Evolutionary conservation across 2,329 filamentous ascomycete species (phyloP).

Genomic region (Metarhizium humberi): DNA sequence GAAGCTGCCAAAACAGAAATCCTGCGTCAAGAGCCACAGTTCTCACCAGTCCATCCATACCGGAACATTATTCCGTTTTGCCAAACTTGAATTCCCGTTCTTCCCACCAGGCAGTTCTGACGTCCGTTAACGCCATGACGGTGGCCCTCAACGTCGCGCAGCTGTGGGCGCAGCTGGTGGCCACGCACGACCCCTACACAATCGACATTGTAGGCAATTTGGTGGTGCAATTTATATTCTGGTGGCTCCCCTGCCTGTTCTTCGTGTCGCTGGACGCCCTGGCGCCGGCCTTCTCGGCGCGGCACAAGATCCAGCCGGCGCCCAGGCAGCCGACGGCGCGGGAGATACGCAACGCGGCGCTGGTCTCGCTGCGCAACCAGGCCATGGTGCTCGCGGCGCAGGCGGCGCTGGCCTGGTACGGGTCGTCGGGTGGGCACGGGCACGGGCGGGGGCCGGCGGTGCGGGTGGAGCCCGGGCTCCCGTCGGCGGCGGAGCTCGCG

Average conservation of each 20-base stretch:
- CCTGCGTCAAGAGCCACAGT: no score
- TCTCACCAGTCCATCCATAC: no score
- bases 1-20: no score
- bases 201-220: constrained; percentile 33
- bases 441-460: constrained; percentile 21
- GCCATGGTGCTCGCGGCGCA: constrained; percentile 19
- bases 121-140: no score
- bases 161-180: constrained; percentile 14
- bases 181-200: constrained; percentile 16
- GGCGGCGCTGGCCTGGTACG: constrained; percentile 17
- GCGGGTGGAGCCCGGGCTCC: constrained; percentile 27
- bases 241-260: constrained; percentile 33
- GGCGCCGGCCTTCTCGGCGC: constrained; percentile 36
- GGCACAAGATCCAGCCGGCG: constrained; percentile 45
- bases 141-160: background rate
- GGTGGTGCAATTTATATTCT: constrained; percentile 31
- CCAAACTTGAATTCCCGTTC: background rate
- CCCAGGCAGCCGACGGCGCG: constrained; percentile 35
- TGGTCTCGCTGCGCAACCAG: constrained; percentile 39
- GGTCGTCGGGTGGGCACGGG: constrained; percentile 8
- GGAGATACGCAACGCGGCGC: constrained; percentile 34
- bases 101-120: background rate
- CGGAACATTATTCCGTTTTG: no score
- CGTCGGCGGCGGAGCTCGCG: constrained; percentile 24
- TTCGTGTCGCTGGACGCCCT: constrained; percentile 34